Evolutionary conservation across 192 early-diverging fungal genomes (phyloP), one percentile per base, ranked within the genome.

Genomic region (Bifiguratus adelaidae): DNA sequence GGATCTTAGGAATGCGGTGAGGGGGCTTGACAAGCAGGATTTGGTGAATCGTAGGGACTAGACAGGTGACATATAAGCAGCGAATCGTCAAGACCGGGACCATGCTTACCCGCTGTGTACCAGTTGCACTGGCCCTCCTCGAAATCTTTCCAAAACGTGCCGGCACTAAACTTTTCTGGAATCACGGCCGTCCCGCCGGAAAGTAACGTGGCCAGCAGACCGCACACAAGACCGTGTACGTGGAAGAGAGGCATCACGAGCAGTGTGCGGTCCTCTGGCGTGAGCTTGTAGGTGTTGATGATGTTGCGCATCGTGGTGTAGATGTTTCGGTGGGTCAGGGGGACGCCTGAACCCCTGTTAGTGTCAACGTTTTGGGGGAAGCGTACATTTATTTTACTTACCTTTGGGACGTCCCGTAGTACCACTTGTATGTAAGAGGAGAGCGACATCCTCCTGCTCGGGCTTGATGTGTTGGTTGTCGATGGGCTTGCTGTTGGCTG

Each of bases 181-280:
- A 91, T 58, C 7, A 85, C 75, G 3, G 71, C 74, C 0, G 78
- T 67, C 12, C 82, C 85, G 28, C 84, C 84, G 5, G 78, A 70
- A 19, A 65, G 68, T 5, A 91, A 70, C 5, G 82, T 77, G 4
- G 86, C 67, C 18, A 91, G 63, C 38, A 78, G 55, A 6, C 75
- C 83, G 43, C 85, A 82, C 29, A 91, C 75, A 30, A 91, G 62
- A 7, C 89, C 89, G 55, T 91, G 86, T 5, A 87, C 84, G 53
- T 91, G 89, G 67, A 88, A 88, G 16, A 91, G 71, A 5, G 89
- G 86, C 86, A 89, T 89, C 16, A 88, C 86, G 16, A 89, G 51
- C 47, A 82, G 68, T 3, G 85, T 78, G 15, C 71, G 47, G 59
- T 91, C 89, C 2, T 40, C 25, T 4, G 70, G 51, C 2, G 44